Conservation (phyloP, 495 filamentous ascomycete genomes). For the Friedmanniomyces endolithicus region DNA sequence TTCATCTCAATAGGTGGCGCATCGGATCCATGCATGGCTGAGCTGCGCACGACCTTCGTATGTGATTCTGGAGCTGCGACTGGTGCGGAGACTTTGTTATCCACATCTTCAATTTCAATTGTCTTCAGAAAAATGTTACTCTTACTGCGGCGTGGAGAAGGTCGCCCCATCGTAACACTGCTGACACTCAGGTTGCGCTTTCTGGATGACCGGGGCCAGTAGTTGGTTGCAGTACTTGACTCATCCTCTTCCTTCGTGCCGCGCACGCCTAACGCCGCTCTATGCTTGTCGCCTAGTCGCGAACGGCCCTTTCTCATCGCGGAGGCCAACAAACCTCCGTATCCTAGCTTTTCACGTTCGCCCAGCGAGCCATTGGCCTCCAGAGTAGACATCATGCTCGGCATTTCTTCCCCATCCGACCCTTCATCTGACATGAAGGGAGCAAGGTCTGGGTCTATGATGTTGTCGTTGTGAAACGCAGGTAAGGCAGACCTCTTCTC, state of each 20-base stretch:
- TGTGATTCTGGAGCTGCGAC: background rate
- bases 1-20: constrained; percentile 72
- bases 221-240: constrained; percentile 45
- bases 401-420: constrained; percentile 73
- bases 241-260: constrained; percentile 45
- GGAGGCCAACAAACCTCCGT: constrained; percentile 32
- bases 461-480: constrained; percentile 93
- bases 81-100: background rate
- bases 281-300: constrained; percentile 56
- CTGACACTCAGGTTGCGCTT: constrained; percentile 66
- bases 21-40: constrained; percentile 67
- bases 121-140: constrained; percentile 29
- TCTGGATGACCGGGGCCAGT: constrained; percentile 44
- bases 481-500: constrained; percentile 55
- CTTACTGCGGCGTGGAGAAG: constrained; percentile 47
- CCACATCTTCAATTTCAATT: constrained; percentile 20
- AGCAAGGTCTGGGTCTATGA: constrained; percentile 92
- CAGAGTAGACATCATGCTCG: constrained; percentile 71
- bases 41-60: constrained; percentile 53
- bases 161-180: constrained; percentile 53
- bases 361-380: constrained; percentile 31
- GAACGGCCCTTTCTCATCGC: constrained; percentile 60
- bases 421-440: constrained; percentile 92
- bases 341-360: constrained; percentile 43
- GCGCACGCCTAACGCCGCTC: constrained; percentile 44